Percentiles rank a stretch among this genome's conserved stretches.
Conservation (phyloP, 2,329 filamentous ascomycete species). For the Diatrype stigma region DNA sequence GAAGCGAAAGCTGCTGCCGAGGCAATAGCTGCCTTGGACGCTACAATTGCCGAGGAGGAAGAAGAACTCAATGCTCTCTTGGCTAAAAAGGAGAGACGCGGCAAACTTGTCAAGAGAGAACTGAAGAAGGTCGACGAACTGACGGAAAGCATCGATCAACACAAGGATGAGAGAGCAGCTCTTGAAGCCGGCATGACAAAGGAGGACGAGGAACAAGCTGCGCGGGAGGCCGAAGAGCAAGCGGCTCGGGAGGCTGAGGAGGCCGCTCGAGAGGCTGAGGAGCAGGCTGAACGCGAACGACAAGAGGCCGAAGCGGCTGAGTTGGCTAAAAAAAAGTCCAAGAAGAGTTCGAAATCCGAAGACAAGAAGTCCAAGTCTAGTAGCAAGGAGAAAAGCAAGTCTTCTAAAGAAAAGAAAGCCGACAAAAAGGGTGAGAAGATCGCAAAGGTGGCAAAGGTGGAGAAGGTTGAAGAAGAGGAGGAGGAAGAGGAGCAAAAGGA, state of each 20-base stretch:
- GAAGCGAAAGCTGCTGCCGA: conserved; percentile 11
- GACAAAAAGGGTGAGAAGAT: conserved; percentile 25
- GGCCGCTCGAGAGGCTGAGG: conserved; percentile 22
- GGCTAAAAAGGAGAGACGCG: conserved; percentile 28
- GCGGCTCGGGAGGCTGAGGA: conserved; percentile 22
- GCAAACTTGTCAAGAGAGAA: conserved; percentile 35
- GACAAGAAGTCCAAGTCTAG: conserved; percentile 30
- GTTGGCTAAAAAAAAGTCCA: conserved; percentile 36
- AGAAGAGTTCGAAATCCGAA: conserved; percentile 34
- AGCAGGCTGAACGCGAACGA: conserved; percentile 21
- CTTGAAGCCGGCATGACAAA: conserved; percentile 5
- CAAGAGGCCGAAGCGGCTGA: conserved; percentile 27
- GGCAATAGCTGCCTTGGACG: conserved; percentile 9
- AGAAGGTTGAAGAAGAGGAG: conserved; percentile 15
- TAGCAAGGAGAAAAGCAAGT: conserved; percentile 21
- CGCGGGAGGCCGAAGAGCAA: conserved; percentile 23
- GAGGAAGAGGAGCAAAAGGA: conserved; percentile 23
- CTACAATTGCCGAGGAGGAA: conserved; percentile 3
- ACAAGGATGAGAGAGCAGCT: conserved; percentile 12
- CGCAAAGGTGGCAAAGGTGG: conserved; percentile 11
- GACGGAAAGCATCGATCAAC: conserved; percentile 12
- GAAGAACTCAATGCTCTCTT: conserved; percentile 8
- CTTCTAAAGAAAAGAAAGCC: conserved; percentile 25
- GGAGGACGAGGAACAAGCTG: background rate
- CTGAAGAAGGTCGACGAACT: conserved; percentile 19